Evolutionary conservation across 1,284 basidiomycete genomes (phyloP), one percentile per base, ranked within the genome.

Genomic region (Cutaneotrichosporon dermatis): DNA sequence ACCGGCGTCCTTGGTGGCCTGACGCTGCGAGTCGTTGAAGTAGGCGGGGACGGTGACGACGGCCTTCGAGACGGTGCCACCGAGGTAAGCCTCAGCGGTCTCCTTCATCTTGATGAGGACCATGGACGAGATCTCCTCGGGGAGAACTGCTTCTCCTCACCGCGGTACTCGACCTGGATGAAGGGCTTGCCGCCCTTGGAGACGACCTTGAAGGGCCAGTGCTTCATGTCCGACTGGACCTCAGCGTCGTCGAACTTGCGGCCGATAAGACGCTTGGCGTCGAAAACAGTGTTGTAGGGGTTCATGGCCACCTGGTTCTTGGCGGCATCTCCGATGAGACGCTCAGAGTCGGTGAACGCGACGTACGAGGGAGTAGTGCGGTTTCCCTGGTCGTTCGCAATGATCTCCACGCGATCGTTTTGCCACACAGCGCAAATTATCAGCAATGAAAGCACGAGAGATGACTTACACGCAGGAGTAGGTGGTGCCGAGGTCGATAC

Each of bases 21-120:
- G 92, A 79, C 94, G 92, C 81, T 99, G 95, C 76, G 94, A 92
- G 82, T 99, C 93, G 80, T 98, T 98, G 86, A 96, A 95, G 84
- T 94, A 98, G 57, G 95, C 95, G 59, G 95, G 95, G 72, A 98
- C 94, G 53, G 95, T 98, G 76, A 99, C 92, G 61, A 98, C 94
- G 63, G 95, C 92, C 80, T 99, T 92, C 57, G 91, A 94, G 77
- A 99, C 95, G 79, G 92, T 90, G 78, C 93, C 85, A 67, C 93
- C 94, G 61, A 99, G 88, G 81, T 97, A 97, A 25, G 93, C 91
- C 84, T 98, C 95, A 64, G 95, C 95, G 49, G 92, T 98, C 83
- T 98, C 95, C 86, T 98, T 98, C 94, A 99, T 98, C 85, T 98
- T 98, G 63, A 79, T 83, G 63, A 98, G 82, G 71, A 99, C 85